Conservation (phyloP, 2,329 filamentous ascomycete genomes). For the Alternaria sp. region DNA sequence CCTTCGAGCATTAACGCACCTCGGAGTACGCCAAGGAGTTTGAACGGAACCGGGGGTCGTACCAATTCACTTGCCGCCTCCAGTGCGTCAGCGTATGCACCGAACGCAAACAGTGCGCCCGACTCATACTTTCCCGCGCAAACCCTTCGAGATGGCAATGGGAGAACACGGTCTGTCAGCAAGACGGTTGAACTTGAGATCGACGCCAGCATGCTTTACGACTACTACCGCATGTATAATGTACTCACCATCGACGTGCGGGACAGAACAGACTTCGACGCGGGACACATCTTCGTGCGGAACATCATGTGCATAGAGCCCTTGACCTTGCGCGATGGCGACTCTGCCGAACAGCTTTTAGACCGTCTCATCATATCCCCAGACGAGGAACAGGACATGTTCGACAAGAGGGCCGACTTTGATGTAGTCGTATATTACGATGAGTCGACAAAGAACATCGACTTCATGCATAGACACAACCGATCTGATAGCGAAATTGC, state of each 20-base stretch:
- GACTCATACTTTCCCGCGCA: constrained; percentile 53
- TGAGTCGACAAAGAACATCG: constrained; percentile 65
- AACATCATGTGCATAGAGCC: constrained; percentile 91
- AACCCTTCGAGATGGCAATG: constrained; percentile 14
- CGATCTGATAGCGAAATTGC: constrained; percentile 53
- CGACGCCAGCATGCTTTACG: constrained; percentile 71
- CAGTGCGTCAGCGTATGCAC: constrained; percentile 44
- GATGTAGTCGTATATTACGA: constrained; percentile 94
- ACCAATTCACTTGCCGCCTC: constrained; percentile 60
- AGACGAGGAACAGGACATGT: constrained; percentile 75
- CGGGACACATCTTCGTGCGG: constrained; percentile 85
- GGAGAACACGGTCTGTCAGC: constrained; percentile 52
- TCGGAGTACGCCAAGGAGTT: constrained; percentile 67
- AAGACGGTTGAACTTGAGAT: constrained; percentile 67
- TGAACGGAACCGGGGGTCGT: constrained; percentile 62
- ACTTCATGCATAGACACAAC: constrained; percentile 60
- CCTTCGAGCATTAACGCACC: constrained; percentile 70
- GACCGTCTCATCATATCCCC: constrained; percentile 76
- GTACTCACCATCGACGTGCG: constrained; percentile 88
- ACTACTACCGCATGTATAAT: constrained; percentile 70
- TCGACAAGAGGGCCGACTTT: constrained; percentile 74
- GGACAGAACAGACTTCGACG: constrained; percentile 78
- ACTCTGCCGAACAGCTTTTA: constrained; percentile 67
- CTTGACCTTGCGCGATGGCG: constrained; percentile 71
- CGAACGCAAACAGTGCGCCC: constrained; percentile 41